Base-by-base conservation (phyloP, 192 early-diverging fungal species). In the Podila verticillata region DNA sequence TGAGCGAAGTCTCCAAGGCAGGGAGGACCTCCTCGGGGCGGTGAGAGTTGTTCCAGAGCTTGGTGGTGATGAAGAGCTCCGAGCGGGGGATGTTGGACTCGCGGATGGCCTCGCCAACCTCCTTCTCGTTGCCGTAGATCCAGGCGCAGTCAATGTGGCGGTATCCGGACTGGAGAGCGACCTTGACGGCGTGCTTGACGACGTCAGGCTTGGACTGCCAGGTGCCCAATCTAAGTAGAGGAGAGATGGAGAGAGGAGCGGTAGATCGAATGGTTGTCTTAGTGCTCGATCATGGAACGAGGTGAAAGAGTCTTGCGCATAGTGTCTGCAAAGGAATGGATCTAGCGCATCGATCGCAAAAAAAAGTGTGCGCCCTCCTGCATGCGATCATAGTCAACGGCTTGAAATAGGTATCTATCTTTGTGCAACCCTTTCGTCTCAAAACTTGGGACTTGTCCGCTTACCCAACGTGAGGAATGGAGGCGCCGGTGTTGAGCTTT, bases 41-140 rank as follows among this genome's bases (percentile, higher is more conserved):
- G 59, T 87, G 85, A 34, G 65, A 73, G 61, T 73, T 87, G 70
- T 89, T 88, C 85, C 84, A 88, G 49, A 87, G 73, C 84, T 95
- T 94, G 83, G 92, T 93, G 4, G 92, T 94, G 30, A 95, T 84
- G 71, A 94, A 97, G 49, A 96, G 73, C 19, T 95, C 82, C 63
- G 91, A 82, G 60, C 96, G 91, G n/a, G 88, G 87, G 9, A 94
- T 83, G 29, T 61, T 72, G 22, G 75, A 73, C 31, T 92, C 84
- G 56, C 84, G 84, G n/a, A 95, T 87, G 5, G 88, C 94, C 57
- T 87, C 69, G 35, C 96, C 96, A 59, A 96, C 87, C 58, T 96
- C 94, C 29, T 68, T 72, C 82, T 97, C 94, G 83, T 96, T 97
- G 35, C 84, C 87, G 74, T 96, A 88, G 78, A 84, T 84, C 36